phyloP scores from a whole-genome alignment of 257 asterid species.

The Solanum pennellii region DNA sequence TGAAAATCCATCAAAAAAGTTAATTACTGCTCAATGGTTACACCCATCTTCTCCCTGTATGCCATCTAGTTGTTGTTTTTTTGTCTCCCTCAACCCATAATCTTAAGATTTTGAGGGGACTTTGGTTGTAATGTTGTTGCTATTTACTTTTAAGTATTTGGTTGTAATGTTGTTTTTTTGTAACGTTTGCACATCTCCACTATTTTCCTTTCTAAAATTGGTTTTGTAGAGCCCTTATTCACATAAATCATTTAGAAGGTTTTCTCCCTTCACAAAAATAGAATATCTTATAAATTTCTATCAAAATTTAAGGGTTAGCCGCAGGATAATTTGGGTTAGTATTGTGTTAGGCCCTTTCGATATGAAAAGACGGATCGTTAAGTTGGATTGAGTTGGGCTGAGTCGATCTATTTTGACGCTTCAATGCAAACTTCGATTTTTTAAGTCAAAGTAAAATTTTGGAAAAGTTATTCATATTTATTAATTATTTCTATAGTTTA shows the following conservation, averaged over 20 bases:
- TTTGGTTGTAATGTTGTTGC: neutral
- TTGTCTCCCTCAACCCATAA: neutral
- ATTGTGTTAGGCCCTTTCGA: neutral
- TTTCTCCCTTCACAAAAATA: neutral
- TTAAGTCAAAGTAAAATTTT: neutral
- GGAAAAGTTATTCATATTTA: neutral
- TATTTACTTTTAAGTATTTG: neutral
- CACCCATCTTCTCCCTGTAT: no score
- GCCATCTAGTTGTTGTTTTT: no score
- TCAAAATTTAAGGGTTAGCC: neutral
- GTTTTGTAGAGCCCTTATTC: neutral
- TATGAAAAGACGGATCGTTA: neutral
- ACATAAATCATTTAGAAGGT: neutral
- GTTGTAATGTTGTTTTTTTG: neutral
- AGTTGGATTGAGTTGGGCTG: neutral
- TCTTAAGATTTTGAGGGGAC: neutral
- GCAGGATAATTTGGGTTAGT: neutral
- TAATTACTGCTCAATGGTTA: no score
- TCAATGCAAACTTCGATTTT: neutral
- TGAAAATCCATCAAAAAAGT: constrained; percentile 12
- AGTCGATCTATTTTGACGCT: neutral
- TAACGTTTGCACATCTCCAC: neutral
- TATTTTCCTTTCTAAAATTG: no score
- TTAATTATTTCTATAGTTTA: no score
- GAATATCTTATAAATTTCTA: no score